These are phyloP conservation scores for Xylaria sp. DNA, from an alignment of 2,329 filamentous ascomycete genomes.

Conservation along the genomic window DNA sequence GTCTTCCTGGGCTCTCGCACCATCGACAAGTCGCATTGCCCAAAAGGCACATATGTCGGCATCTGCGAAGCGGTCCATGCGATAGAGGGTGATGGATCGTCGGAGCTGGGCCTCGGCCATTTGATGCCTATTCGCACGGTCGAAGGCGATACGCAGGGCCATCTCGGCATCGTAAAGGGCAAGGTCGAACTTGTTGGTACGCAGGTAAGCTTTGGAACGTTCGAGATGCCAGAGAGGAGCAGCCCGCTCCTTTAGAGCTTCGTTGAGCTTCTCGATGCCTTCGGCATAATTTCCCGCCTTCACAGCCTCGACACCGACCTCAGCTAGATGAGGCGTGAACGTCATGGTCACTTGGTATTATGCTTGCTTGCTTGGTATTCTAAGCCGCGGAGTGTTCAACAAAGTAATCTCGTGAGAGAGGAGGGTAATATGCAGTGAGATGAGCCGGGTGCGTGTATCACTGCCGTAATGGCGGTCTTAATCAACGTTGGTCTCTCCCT, in stretches of 20 bases:
- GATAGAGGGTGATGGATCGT: constrained; percentile 77
- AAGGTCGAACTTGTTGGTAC: constrained; percentile 66
- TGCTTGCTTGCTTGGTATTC: too few relatives aligned
- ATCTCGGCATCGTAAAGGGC: constrained; percentile 77
- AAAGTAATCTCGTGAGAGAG: neutral
- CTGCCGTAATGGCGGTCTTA: too few relatives aligned
- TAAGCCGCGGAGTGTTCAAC: neutral
- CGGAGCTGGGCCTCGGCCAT: constrained; percentile 86
- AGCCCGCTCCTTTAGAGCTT: constrained; percentile 70
- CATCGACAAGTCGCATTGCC: constrained; percentile 56
- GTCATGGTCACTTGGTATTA: constrained; percentile 49
- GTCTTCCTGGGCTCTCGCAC: constrained; percentile 50
- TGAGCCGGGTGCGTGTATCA: too few relatives aligned
- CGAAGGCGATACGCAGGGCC: constrained; percentile 68
- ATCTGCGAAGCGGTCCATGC: constrained; percentile 77
- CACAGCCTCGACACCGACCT: constrained; percentile 73
- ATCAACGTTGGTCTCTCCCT: neutral
- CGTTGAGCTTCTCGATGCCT: constrained; percentile 75
- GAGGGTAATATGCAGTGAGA: neutral
- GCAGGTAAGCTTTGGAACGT: constrained; percentile 81
- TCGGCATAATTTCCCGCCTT: constrained; percentile 69
- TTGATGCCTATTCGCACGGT: constrained; percentile 77
- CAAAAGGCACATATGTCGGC: constrained; percentile 76
- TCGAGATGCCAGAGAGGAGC: constrained; percentile 84
- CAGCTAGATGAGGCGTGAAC: constrained; percentile 60